Evolutionary conservation across 768 basidiomycete genomes (phyloP), one percentile per base, ranked within the genome.

Genomic region (Royoungia palumana): DNA sequence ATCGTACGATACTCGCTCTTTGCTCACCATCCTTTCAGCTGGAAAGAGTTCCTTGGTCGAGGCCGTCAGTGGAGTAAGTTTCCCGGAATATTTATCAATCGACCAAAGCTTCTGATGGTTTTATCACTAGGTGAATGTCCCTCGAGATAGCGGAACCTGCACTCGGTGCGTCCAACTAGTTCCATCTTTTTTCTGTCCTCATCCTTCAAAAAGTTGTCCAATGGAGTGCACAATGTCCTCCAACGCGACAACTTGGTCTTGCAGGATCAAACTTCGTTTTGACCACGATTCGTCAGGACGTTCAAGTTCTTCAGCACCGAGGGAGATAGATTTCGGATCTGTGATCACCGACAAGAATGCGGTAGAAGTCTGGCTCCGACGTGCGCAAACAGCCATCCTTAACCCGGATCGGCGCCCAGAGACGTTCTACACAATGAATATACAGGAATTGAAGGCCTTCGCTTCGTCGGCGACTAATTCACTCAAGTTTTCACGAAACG

Each of bases 41-140:
- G 80, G 80, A 4, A 82, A 82, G 53, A 82, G 81, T 49, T 82
- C 80, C 0, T 59, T 82, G 1, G 78, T 82, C 0, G 81, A 82
- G 45, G 79, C 77, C 0, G 76, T 81, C 0, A 79, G 72, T 13
- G 78, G 79, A 7, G 80, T 82, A 54, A 20, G 76, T 58, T 4
- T 0, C 17, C 19, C 13, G 0, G 17, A 41, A 46, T 42, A 22
- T 35, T 24, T 32, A n/a, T 22, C 11, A 5, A 19, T 6, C 5
- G 8, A 28, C 10, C 11, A 19, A 22, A 3, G 16, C 21, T 36
- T 16, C 17, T 59, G 25, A 55, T 16, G 9, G 5, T 19, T 41
- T 25, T 16, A 28, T 12, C 13, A 28, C 16, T 35, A 83, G 82
- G 78, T 83, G 25, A 78, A 66, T 41, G 81, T 84, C 24, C 82